Evolutionary conservation across 164 flowering plant species (phyloP).

Genomic region (Magnolia sinica): DNA sequence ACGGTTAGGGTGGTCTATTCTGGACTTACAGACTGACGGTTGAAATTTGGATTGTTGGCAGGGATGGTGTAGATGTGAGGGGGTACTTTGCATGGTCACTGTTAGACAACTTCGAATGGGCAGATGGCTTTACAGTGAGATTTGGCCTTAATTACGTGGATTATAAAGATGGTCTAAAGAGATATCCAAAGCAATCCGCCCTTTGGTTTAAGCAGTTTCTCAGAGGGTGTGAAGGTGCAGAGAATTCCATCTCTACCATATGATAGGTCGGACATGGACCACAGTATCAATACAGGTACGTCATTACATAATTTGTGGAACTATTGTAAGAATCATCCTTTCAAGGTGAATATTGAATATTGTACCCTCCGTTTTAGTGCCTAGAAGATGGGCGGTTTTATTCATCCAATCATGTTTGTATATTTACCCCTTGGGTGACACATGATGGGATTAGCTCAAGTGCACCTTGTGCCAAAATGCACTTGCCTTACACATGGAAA

Average conservation of each 20-base stretch:
- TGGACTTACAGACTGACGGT: too few species aligned
- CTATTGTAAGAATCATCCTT: too few species aligned
- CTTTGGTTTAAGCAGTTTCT: conserved; percentile 29
- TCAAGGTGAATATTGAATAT: too few species aligned
- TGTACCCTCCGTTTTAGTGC: too few species aligned
- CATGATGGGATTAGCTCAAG: too few species aligned
- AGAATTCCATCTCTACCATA: neutral
- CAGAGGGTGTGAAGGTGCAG: neutral
- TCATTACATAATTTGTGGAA: too few species aligned
- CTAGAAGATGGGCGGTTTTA: too few species aligned
- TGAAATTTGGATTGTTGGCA: neutral
- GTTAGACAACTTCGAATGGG: conserved; percentile 45
- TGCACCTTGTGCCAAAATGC: too few species aligned
- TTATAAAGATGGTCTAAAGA: conserved; percentile 11
- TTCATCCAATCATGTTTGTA: too few species aligned
- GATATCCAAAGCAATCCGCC: conserved; percentile 40
- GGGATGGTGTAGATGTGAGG: conserved; percentile 8
- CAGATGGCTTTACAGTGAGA: conserved; percentile 16
- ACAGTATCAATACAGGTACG: neutral
- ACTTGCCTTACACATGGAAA: too few species aligned
- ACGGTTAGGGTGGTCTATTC: too few species aligned
- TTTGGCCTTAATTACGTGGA: conserved; percentile 41
- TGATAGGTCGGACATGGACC: neutral
- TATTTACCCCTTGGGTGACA: too few species aligned
- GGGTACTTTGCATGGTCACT: conserved; percentile 36